Evolutionary conservation across 225 moss, liverwort and hornwort species (phyloP), one percentile per base, ranked within the genome.

Genomic region (Physcomitrium patens): DNA sequence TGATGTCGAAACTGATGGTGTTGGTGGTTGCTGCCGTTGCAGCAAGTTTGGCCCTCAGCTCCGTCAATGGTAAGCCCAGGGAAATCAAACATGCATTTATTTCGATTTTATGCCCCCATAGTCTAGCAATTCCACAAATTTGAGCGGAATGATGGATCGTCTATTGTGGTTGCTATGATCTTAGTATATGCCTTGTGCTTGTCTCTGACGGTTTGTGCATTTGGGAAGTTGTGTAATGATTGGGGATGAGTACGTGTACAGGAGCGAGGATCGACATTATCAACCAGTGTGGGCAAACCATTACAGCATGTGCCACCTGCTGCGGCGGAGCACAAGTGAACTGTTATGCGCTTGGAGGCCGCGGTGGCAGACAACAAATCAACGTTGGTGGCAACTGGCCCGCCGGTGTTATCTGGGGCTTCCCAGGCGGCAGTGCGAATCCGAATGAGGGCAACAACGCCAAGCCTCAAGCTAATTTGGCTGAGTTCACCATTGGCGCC

Each of bases 321-420:
- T 76, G 70, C 61, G 72, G 85, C 3, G 79, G 85, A 9, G 4
- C 42, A 15, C 1, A 2, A 1, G 73, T 82, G 22, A 82, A 82
- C 67, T 82, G 77, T 60, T 82, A 79, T 0, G 51, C 23, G 49
- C 76, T 86, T 22, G 47, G 50, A 11, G 54, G 27, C 18, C 10
- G 54, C 13, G 70, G 66, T n/a, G 65, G 82, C 8, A 14, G 8
- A 0, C 56, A 79, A 15, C 14, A 52, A 41, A 15, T 86, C 66
- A 0, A 82, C 53, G 82, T 86, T 7, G 58, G 86, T 41, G 45
- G 50, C 14, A 82, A 70, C 19, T 91, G 86, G 87, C 76, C 74
- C 0, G 87, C 62, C 5, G 89, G 83, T 1, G n/a, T 85, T 7
- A 51, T 91, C 14, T 91, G 89, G 89, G 87, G 60, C 14, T 89